Base-by-base conservation (phyloP, 2,329 filamentous ascomycete species). In the Pseudogymnoascus sp. region DNA sequence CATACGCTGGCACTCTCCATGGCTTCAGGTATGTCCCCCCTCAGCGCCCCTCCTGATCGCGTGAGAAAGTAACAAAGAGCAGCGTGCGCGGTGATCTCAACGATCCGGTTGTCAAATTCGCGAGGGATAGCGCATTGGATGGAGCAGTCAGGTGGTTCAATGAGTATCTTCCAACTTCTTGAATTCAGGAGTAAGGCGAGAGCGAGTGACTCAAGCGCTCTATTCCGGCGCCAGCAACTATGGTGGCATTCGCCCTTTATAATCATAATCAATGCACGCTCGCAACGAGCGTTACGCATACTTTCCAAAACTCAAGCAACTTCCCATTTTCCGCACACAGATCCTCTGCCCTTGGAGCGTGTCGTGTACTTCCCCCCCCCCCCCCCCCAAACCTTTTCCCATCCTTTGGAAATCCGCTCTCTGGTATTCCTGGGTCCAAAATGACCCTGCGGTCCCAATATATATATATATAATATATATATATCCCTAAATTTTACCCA, bases 321-420 rank as follows among this genome's bases (percentile, higher is more conserved):
- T n/a, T 51, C 7, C 23, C 23, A 51, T n/a, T 51, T 28, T 43
- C 28, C 23, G 45, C 45, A 28, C 23, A 28, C 13, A 25, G n/a
- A 51, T 51, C 45, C 23, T 25, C 23, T n/a, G 14, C 25, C 23
- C 45, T 51, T 28, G 45, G 45, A 14, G 14, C 13, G 23, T 51
- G 45, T 51, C 45, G 7, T 51, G 45, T 51, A 51, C 45, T 51
- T 51, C n/a, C n/a, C n/a, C n/a, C n/a, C n/a, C n/a, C n/a, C n/a
- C n/a, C 13, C 23, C 25, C 13, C 45, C 1, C 3, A n/a, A 28
- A 5, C 14, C 21, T n/a, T n/a, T 51, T 28, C 14, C 21, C 6
- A n/a, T 51, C 21, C 21, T 25, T 34, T 34, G 31, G 31, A 25
- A n/a, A 25, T 16, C 13, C 43, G 3, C 39, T 23, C 7, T 10